phyloP scores from a whole-genome alignment of 2,329 filamentous ascomycete species.

The Plenodomus lindquistii region DNA sequence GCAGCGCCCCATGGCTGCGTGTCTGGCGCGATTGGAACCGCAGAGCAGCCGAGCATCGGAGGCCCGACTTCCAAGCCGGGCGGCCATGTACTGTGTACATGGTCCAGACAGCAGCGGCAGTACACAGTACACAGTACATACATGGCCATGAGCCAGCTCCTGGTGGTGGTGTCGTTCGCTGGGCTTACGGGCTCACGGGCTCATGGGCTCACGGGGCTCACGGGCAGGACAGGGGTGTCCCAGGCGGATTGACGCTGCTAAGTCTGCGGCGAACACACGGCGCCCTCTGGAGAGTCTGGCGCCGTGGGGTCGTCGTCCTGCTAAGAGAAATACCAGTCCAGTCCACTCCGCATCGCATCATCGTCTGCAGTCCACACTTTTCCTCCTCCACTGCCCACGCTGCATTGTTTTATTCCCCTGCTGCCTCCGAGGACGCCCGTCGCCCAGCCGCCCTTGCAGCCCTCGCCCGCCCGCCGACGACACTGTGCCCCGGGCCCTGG shows the following conservation, averaged over 20 bases:
- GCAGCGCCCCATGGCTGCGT: neutral
- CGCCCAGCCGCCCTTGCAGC: neutral
- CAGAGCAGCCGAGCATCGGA: slow-evolving; percentile 8
- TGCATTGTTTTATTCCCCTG: neutral
- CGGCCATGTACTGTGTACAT: slow-evolving; percentile 16
- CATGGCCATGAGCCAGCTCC: too few relatives aligned
- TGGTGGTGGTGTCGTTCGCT: slow-evolving; percentile 28
- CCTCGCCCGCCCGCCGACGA: neutral
- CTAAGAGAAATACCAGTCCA: slow-evolving; percentile 32
- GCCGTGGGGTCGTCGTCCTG: slow-evolving; percentile 22
- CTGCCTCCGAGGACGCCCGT: neutral
- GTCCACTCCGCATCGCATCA: slow-evolving; percentile 23
- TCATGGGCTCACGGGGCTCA: too few relatives aligned
- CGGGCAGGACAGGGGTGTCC: slow-evolving; percentile 24
- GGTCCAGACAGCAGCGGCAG: neutral
- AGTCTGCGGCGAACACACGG: slow-evolving; percentile 20
- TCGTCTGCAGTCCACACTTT: slow-evolving; percentile 13
- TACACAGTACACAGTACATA: too few relatives aligned
- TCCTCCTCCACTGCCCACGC: slow-evolving; percentile 18
- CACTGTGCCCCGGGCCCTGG: neutral
- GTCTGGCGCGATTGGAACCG: neutral
- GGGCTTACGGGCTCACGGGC: too few relatives aligned
- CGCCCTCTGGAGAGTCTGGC: slow-evolving; percentile 9
- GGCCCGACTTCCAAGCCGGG: slow-evolving; percentile 7
- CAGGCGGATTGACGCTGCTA: slow-evolving; percentile 31